Evolutionary conservation across 1,284 basidiomycete species (phyloP), one percentile per base, ranked within the genome.

Genomic region (Porodaedalea pini): DNA sequence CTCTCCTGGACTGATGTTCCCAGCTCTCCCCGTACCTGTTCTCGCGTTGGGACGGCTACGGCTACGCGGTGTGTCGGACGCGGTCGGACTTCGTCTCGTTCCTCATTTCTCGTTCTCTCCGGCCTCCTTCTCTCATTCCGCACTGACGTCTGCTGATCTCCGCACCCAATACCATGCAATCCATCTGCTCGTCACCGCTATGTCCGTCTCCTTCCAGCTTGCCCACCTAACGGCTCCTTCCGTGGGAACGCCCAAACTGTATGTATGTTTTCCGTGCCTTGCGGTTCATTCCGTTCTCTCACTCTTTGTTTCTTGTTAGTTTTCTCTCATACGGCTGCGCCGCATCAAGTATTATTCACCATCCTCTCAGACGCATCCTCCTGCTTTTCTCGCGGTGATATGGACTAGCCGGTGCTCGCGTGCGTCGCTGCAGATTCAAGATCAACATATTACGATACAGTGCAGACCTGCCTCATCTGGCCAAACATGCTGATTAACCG

Each of bases 81-180:
- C 44, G 25, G 44, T 3, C 13, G 13, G 41, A 21, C n/a, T 4
- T 43, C 21, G 17, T 13, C 13, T 34, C n/a, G n/a, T n/a, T n/a
- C n/a, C n/a, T n/a, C n/a, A n/a, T 6, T 34, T 34, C 32, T 34
- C 32, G 32, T 13, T 34, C 32, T 34, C 32, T 34, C 32, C 7
- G 32, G 32, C 32, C 15, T 15, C 15, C 51, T 41, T 52, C 40
- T 6, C 41, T 15, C 41, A 44, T 32, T 13, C 27, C 25, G 21
- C 37, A 21, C 29, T 54, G 39, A 54, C 32, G 51, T 25, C 51
- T 43, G 29, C 51, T 54, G 51, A 44, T 54, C 51, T 10, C 19
- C 23, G 17, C 17, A 44, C 29, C 6, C 23, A 32, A 44, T 31
- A 44, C n/a, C n/a, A n/a, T n/a, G n/a, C 19, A 44, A 21, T 27